Evolutionary conservation across 345 rosid species (phyloP).

Genomic region (Lumnitzera racemosa): DNA sequence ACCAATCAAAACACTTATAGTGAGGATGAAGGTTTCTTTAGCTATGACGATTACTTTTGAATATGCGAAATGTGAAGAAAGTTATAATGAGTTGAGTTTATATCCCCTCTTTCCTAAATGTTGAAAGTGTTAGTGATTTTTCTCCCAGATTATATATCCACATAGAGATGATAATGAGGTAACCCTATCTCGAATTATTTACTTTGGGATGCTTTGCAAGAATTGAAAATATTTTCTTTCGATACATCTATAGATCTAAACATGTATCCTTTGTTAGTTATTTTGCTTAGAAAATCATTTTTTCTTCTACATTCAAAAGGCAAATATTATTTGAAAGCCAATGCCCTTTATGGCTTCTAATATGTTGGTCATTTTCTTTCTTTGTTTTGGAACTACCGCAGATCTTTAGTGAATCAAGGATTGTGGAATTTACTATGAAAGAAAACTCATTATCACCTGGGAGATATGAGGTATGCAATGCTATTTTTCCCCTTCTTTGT

Average conservation of each 20-base stretch:
- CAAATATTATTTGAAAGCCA: background rate
- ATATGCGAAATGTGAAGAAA: no score
- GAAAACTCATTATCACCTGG: slow-evolving; percentile 38
- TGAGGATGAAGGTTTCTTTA: background rate
- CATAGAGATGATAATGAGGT: no score
- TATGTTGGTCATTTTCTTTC: background rate
- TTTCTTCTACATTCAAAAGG: background rate
- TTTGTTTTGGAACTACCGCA: slow-evolving; percentile 11
- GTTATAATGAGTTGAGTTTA: no score
- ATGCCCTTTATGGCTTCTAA: no score
- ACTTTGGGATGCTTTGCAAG: background rate
- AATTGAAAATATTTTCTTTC: background rate
- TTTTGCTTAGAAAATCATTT: background rate
- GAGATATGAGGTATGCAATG: slow-evolving; percentile 55
- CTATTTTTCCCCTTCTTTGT: background rate
- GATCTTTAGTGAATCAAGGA: slow-evolving; percentile 73
- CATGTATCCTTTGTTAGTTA: background rate
- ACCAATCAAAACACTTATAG: background rate
- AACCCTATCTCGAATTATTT: background rate
- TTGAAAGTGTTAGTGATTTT: background rate
- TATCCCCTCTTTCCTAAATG: no score
- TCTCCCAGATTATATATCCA: background rate
- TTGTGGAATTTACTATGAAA: slow-evolving; percentile 54
- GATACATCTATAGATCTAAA: background rate
- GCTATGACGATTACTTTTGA: no score